These are phyloP conservation scores for Rhipidocladum racemiflorum DNA, from an alignment of 176 grass and related monocot species.

Conservation along the genomic window DNA sequence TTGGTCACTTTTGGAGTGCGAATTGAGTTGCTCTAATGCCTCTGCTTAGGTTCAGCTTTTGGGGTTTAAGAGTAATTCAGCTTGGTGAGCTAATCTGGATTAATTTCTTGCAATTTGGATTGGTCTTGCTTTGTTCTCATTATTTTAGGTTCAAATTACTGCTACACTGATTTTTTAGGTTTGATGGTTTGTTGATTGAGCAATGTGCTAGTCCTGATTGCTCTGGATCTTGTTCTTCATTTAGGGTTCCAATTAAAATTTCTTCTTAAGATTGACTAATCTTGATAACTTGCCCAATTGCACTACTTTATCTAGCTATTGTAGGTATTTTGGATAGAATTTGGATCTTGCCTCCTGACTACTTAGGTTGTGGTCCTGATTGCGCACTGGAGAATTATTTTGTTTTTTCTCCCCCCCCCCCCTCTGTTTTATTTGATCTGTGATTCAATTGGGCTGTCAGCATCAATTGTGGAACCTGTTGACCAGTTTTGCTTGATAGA, in stretches of 20 bases:
- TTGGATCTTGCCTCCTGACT: conserved; percentile 1
- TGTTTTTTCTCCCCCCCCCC: neutral
- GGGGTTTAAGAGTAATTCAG: neutral
- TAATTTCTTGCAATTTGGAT: conserved; percentile 5
- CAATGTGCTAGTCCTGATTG: neutral
- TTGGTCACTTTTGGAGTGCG: neutral
- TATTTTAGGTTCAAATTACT: neutral
- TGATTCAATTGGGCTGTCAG: conserved; percentile 35
- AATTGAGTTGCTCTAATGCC: neutral
- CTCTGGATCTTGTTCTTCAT: conserved; percentile 12
- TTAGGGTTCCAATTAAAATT: neutral
- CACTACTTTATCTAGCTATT: neutral
- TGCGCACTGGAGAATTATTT: neutral
- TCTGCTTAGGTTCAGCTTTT: neutral
- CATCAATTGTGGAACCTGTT: conserved; percentile 8
- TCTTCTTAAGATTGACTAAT: neutral
- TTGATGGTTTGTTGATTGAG: neutral
- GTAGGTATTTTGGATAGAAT: neutral
- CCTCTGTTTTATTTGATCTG: conserved; percentile 18
- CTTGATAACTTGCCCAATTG: neutral
- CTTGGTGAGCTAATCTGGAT: neutral
- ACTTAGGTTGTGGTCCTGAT: neutral
- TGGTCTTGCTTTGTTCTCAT: neutral
- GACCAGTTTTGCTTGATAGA: neutral
- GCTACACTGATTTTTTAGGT: neutral